A percentile compares a stretch with the other conserved stretches of the same genome.
Evolutionary conservation across 192 early-diverging fungal species (phyloP).

Genomic region (Dissophora globulifera): DNA sequence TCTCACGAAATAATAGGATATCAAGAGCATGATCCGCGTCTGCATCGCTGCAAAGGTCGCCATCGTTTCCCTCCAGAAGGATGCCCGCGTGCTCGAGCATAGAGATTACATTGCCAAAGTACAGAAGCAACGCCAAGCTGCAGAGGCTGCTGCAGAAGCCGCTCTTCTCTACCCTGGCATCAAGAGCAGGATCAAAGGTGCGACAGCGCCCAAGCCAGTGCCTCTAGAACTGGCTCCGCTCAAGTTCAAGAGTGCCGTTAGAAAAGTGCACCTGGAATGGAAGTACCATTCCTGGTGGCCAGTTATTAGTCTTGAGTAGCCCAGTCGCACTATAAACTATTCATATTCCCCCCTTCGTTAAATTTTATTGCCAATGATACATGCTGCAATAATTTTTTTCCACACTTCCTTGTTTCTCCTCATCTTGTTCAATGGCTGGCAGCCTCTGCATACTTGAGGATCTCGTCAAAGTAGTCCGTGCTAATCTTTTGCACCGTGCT

Average conservation of each 20-base stretch:
- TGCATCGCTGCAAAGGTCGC: conserved; percentile 30
- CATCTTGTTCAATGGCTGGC: conserved; percentile 11
- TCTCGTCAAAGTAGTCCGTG: conserved; percentile 46
- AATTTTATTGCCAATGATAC: not conserved
- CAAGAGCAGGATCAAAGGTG: conserved; percentile 7
- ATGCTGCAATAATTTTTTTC: not conserved
- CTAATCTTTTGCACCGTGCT: conserved; percentile 44
- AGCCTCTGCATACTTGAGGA: conserved; percentile 33
- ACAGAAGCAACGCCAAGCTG: not conserved
- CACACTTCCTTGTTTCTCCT: too few species aligned
- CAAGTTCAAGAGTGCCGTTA: conserved; percentile 6
- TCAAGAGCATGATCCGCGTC: conserved; percentile 24
- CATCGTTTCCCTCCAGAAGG: conserved; percentile 18
- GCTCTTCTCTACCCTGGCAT: not conserved
- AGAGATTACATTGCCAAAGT: not conserved
- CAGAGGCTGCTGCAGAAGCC: not conserved
- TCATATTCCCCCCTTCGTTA: not conserved
- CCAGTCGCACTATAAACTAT: too few species aligned
- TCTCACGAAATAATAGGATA: too few species aligned
- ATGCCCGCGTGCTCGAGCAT: conserved; percentile 25
- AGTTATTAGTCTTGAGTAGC: conserved; percentile 17
- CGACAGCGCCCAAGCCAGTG: not conserved
- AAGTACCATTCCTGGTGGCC: conserved; percentile 50
- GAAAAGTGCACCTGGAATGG: conserved; percentile 29
- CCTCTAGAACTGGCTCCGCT: not conserved